These are phyloP conservation scores for Coemansia aciculifera DNA, from an alignment of 192 early-diverging fungal species.

Conservation along the genomic window DNA sequence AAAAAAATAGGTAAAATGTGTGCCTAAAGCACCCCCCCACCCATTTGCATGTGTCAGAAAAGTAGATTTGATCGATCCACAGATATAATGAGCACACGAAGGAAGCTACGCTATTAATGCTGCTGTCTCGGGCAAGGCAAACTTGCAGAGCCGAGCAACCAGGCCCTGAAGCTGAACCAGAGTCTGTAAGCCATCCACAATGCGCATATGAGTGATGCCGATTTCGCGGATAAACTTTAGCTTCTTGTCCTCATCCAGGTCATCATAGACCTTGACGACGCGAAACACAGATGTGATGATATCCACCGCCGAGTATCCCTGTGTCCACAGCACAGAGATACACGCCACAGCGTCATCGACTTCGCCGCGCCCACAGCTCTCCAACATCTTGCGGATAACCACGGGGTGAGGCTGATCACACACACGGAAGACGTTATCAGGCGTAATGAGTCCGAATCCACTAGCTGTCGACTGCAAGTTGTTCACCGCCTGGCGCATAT, in stretches of 20 bases:
- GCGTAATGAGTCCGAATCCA: constrained; percentile 82
- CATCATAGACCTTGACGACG: constrained; percentile 76
- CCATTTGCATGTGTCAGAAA: background rate
- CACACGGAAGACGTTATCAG: constrained; percentile 93
- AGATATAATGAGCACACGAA: background rate
- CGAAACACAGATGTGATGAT: constrained; percentile 91
- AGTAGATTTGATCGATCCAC: background rate
- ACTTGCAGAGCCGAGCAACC: constrained; percentile 64
- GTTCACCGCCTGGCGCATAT: constrained; percentile 98
- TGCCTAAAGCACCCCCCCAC: background rate
- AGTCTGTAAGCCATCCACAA: constrained; percentile 82
- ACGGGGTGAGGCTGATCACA: constrained; percentile 97
- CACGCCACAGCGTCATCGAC: constrained; percentile 71
- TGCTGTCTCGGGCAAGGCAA: constrained; percentile 24
- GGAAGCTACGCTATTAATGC: constrained; percentile 12
- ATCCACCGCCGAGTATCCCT: constrained; percentile 88
- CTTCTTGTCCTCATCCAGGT: constrained; percentile 78
- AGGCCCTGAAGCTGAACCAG: constrained; percentile 87
- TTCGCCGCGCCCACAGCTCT: constrained; percentile 65
- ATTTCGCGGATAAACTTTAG: constrained; percentile 91
- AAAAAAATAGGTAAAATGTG: background rate
- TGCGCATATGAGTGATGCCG: constrained; percentile 87
- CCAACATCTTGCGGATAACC: constrained; percentile 71
- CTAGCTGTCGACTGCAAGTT: constrained; percentile 89
- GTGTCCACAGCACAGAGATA: constrained; percentile 71